phyloP scores from a whole-genome alignment of 106 monocot species.

The Dioscorea zingiberensis region DNA sequence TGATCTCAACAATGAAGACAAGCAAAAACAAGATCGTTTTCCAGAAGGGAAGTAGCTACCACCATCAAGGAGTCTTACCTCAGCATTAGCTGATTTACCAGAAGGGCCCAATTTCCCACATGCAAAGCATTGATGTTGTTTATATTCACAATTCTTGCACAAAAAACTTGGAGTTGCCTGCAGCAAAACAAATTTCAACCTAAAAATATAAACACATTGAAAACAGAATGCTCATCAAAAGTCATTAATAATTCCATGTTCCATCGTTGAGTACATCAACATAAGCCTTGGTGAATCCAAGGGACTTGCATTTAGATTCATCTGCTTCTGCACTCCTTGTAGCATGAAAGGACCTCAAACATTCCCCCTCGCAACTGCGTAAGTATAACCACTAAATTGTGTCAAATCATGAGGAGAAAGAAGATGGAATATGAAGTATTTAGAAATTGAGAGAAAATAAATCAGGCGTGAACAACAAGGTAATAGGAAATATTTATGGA shows the following conservation, averaged over 20 bases:
- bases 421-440: neutral
- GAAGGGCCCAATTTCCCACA: slow-evolving; percentile 75
- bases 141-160: slow-evolving; percentile 62
- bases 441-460: too few species aligned
- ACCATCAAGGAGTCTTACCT: slow-evolving; percentile 26
- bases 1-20: too few species aligned
- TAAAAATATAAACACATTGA: neutral
- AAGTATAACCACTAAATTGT: neutral
- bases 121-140: slow-evolving; percentile 77
- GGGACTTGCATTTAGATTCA: slow-evolving; percentile 55
- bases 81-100: slow-evolving; percentile 38
- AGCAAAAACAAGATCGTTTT: neutral
- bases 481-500: too few species aligned
- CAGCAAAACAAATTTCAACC: neutral
- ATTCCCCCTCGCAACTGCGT: slow-evolving; percentile 81
- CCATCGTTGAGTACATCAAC: slow-evolving; percentile 33
- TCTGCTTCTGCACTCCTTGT: slow-evolving; percentile 29
- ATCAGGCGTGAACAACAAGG: too few species aligned
- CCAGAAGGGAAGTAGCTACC: too few species aligned
- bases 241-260: neutral
- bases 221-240: neutral
- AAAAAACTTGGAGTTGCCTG: slow-evolving; percentile 69
- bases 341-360: slow-evolving; percentile 85
- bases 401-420: neutral
- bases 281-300: slow-evolving; percentile 57